phyloP scores from a whole-genome alignment of 768 basidiomycete genomes.

The Tricholoma terreum region DNA sequence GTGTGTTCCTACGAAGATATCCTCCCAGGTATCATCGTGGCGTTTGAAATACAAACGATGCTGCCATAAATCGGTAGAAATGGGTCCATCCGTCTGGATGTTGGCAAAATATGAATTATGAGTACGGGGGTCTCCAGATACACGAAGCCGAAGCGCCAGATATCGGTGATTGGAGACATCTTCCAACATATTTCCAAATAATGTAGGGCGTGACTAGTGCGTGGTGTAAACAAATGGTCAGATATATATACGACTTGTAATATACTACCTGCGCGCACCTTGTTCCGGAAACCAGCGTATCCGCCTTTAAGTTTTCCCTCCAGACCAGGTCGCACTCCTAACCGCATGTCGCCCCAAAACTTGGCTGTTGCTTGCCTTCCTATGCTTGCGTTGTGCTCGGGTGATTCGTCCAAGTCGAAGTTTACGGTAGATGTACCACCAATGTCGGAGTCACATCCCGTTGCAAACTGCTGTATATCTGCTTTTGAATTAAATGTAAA shows the following conservation, averaged over 20 bases:
- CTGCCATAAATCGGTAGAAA: constrained; percentile 90
- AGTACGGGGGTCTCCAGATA: constrained; percentile 72
- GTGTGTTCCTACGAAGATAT: constrained; percentile 62
- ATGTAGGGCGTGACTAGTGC: constrained; percentile 62
- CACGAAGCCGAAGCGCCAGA: constrained; percentile 75
- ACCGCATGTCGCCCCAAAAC: constrained; percentile 80
- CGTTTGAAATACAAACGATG: constrained; percentile 82
- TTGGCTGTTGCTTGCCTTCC: constrained; percentile 53
- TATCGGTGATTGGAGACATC: constrained; percentile 82
- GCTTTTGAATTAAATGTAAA: constrained; percentile 59
- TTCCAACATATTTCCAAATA: constrained; percentile 85
- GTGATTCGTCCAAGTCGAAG: constrained; percentile 62
- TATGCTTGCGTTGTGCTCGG: constrained; percentile 41
- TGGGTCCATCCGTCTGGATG: constrained; percentile 81
- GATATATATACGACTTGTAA: not conserved
- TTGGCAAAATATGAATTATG: constrained; percentile 91
- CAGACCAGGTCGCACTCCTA: constrained; percentile 64
- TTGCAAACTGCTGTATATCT: constrained; percentile 62
- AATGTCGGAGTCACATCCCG: constrained; percentile 86
- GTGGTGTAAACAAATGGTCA: not conserved
- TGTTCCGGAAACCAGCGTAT: constrained; percentile 89
- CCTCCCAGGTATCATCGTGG: constrained; percentile 71
- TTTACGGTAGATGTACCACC: constrained; percentile 80
- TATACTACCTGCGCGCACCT: constrained; percentile 58
- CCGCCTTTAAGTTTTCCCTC: constrained; percentile 74